Conservation (phyloP, 805 yeast species). For the Saccharomycopsis fermentans region DNA sequence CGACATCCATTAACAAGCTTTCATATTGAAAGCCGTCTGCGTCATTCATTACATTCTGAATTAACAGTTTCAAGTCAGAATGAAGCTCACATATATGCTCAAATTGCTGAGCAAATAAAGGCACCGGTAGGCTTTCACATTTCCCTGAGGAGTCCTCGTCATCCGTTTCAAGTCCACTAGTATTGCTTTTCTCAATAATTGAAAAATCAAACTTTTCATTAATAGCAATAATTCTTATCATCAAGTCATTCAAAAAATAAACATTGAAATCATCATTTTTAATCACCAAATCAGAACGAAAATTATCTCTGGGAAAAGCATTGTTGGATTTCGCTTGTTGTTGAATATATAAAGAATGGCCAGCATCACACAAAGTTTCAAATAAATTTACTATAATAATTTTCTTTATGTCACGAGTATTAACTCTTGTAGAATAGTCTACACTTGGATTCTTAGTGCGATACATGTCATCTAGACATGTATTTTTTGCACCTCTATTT, state of each 20-base stretch:
- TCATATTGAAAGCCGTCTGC: not conserved
- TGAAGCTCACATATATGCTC: not conserved
- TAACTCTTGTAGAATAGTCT: not conserved
- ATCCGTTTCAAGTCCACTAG: not conserved
- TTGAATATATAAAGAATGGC: not conserved
- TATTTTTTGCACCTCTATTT: not conserved
- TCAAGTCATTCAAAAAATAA: conserved; percentile 1
- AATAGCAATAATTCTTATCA: not conserved
- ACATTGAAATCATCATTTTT: not conserved
- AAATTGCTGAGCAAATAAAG: not conserved
- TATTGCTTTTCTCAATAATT: not conserved
- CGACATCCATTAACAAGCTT: not conserved
- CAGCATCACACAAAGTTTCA: not conserved
- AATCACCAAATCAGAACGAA: not conserved
- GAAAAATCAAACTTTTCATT: not conserved
- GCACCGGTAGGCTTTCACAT: not conserved
- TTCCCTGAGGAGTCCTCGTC: not conserved
- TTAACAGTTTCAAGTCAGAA: not conserved
- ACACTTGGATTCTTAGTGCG: not conserved
- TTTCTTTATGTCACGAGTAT: not conserved
- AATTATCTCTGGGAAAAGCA: not conserved
- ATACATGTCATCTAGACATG: not conserved
- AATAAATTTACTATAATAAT: not conserved
- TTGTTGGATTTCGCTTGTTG: not conserved
- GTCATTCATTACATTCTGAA: not conserved